Base-by-base conservation (phyloP, 208 protist species). In the Trypanosoma cruzi region DNA sequence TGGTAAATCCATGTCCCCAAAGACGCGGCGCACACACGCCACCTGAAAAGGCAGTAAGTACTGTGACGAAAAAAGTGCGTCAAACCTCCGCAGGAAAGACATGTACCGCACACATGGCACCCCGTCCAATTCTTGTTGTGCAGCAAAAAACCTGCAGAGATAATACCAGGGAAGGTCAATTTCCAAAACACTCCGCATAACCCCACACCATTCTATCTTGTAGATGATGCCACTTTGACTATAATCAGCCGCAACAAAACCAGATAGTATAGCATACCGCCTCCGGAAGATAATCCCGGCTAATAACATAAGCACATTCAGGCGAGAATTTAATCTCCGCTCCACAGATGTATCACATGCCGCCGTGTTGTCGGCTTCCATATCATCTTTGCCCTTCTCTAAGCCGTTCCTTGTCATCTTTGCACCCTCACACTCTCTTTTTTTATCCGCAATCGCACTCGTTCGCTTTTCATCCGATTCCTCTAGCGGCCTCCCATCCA, bases 161-260 rank as follows among this genome's bases (percentile, higher is more conserved):
- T 86, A 94, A 65, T 91, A 94, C 91, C 91, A 96, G 28, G 91
- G 89, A 34, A 96, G 67, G 58, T 95, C 86, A 7, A 95, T 56
- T 24, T 81, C 77, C 22, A 93, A 64, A 32, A 93, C 81, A 36
- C 81, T 79, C 13, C 81, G 74, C 82, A 93, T 87, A 42, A 93
- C 80, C 11, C 82, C 78, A 60, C 79, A 82, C 89, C 91, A 96
- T 75, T 95, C 88, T 7, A 86, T 73, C 81, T 96, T 95, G 72
- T 88, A 93, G 55, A 96, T 78, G 31, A 81, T 80, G 34, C 91
- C 91, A 37, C 67, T 83, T 59, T 82, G 72, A 55, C 68, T 73
- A 71, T 88, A 80, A 37, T 96, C 91, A 16, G 81, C 82, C 24
- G 75, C 62, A 58, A 86, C 89, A 67, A 96, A 96, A 18, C 79